These are phyloP conservation scores for Entomortierella lignicola DNA, from an alignment of 192 early-diverging fungal genomes.

Conservation along the genomic window DNA sequence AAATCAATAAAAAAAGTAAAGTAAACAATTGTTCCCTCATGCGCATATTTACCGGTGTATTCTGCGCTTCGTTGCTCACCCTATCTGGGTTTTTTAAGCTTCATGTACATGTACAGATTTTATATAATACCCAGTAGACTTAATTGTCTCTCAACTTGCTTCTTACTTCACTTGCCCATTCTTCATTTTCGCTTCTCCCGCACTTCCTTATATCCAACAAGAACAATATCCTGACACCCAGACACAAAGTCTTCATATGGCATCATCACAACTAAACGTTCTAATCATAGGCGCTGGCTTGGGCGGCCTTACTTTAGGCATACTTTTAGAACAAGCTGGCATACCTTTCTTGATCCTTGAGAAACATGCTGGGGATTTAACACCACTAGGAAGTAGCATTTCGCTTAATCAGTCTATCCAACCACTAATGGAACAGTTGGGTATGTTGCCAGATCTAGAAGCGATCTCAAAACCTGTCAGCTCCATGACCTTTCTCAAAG, in stretches of 20 bases:
- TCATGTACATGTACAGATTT: no score
- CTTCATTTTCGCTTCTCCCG: background rate
- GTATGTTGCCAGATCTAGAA: conserved; percentile 31
- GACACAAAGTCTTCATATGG: background rate
- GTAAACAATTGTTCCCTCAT: no score
- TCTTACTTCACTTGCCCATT: background rate
- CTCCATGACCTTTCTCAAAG: conserved; percentile 44
- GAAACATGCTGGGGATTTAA: conserved; percentile 29
- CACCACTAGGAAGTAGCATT: conserved; percentile 41
- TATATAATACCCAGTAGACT: no score
- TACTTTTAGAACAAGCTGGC: conserved; percentile 38
- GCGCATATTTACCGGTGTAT: no score
- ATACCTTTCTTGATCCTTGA: conserved; percentile 34
- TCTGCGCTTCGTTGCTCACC: no score
- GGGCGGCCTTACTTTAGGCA: conserved; percentile 29
- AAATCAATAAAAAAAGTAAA: no score
- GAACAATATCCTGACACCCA: background rate
- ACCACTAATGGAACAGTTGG: conserved; percentile 37
- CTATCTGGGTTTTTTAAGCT: no score
- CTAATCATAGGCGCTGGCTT: conserved; percentile 38
- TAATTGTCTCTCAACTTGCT: background rate
- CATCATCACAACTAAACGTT: conserved; percentile 30
- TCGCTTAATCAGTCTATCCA: conserved; percentile 37
- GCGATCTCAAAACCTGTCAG: conserved; percentile 40
- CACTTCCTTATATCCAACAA: background rate